Evolutionary conservation across 306 rosid species (phyloP), one percentile per base, ranked within the genome.

Genomic region (Cucurbita argyrosperma): DNA sequence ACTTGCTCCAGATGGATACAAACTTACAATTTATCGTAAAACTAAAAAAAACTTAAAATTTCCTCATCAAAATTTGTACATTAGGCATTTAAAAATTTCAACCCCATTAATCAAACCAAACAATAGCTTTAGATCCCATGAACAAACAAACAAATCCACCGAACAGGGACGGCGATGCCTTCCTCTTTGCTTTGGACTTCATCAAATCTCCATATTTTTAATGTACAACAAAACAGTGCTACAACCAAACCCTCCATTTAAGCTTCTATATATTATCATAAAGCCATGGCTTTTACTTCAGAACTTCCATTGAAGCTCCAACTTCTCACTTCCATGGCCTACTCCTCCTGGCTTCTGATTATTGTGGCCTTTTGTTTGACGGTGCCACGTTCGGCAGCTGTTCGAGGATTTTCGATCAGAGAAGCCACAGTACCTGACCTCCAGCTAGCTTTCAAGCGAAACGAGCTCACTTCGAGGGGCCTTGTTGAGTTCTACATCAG

Each of bases 371-470:
- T 40, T 5, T 11, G 50, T 52, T 61, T 72, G 45, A 19, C 52
- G n/a, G 40, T 55, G 1, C 35, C 55, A 16, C 52, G 12, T 35
- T 23, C 64, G 8, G 40, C 18, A 3, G 30, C 10, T 7, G 76
- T 47, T 49, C 69, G 63, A 13, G 57, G 50, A 7, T 23, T 60
- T 8, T 47, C 78, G 12, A 60, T 86, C 52, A 78, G 45, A 55
- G 88, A 88, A 82, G 88, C 87, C 71, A 72, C 81, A 7, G 55
- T 88, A 13, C n/a, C 70, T n/a, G 83, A 84, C 42, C 74, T 88
- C 66, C 87, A 80, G 13, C 78, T 54, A 5, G 92, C 90, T 66
- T 84, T 88, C 62, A 45, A 66, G 69, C 82, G 66, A 19, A 80
- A 77, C 45, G 37, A 70, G 42, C 76, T 85, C 16, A 82, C 88